These are phyloP conservation scores for Hypoxylon sp. DNA, from an alignment of 2,329 filamentous ascomycete species.

Conservation along the genomic window DNA sequence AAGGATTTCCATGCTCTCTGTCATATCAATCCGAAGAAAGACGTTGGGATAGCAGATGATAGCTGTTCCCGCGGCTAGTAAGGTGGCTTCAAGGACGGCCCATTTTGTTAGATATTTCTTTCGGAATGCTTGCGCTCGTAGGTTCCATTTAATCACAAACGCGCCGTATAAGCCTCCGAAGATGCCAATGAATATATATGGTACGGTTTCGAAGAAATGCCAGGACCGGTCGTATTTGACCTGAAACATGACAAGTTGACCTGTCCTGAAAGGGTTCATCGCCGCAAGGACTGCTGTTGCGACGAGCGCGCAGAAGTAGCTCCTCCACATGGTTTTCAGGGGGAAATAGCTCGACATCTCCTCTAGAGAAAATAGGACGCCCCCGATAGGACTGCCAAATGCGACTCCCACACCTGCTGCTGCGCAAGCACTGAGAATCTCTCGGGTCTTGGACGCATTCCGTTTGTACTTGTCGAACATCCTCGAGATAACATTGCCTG, in stretches of 20 bases:
- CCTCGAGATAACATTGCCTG: conserved; percentile 94
- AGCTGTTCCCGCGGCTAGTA: conserved; percentile 86
- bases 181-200: conserved; percentile 90
- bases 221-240: conserved; percentile 95
- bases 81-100: conserved; percentile 86
- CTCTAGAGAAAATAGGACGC: conserved; percentile 95
- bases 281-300: conserved; percentile 92
- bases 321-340: conserved; percentile 96
- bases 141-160: conserved; percentile 98
- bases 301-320: conserved; percentile 97
- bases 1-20: conserved; percentile 98
- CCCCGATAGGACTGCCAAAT: conserved; percentile 97
- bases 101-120: conserved; percentile 92
- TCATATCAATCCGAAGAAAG: conserved; percentile 97
- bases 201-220: conserved; percentile 97
- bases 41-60: conserved; percentile 97
- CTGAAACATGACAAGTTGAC: conserved; percentile 99
- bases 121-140: conserved; percentile 90
- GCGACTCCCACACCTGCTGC: conserved; percentile 96
- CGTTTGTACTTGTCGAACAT: conserved; percentile 93
- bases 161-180: conserved; percentile 97
- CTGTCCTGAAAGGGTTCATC: conserved; percentile 98
- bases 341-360: conserved; percentile 98
- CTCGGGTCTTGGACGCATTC: conserved; percentile 93
- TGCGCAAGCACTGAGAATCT: conserved; percentile 94